Percentiles rank a stretch among this genome's conserved stretches.
Conservation (phyloP, 2,329 filamentous ascomycete genomes). For the Alternaria sp. region DNA sequence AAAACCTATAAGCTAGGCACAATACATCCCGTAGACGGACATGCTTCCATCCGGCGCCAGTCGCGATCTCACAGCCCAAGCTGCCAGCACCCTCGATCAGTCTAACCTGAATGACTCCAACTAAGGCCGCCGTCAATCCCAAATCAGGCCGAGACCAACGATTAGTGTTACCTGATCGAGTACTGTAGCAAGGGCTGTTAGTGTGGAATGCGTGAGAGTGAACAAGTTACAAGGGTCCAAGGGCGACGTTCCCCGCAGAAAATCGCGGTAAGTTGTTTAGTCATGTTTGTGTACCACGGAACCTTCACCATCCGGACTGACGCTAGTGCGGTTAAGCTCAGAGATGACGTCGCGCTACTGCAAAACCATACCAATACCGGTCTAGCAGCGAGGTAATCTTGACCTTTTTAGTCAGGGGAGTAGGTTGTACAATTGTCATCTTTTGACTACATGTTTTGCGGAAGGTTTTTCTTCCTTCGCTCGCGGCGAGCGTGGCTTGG, state of each 20-base stretch:
- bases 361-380: background rate
- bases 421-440: background rate
- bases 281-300: slow-evolving; percentile 5
- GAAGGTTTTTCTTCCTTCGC: background rate
- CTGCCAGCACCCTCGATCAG: background rate
- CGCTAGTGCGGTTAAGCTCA: slow-evolving; percentile 4
- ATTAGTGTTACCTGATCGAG: background rate
- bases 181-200: background rate
- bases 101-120: background rate
- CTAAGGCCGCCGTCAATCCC: background rate
- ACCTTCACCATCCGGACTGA: slow-evolving; percentile 4
- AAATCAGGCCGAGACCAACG: background rate
- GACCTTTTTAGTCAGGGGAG: background rate
- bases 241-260: background rate
- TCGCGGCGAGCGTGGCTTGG: background rate
- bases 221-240: background rate
- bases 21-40: background rate
- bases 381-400: background rate
- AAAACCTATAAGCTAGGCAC: background rate
- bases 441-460: background rate
- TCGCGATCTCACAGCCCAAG: background rate
- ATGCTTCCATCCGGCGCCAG: background rate
- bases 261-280: background rate
- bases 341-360: slow-evolving; percentile 1
- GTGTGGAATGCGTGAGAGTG: background rate